Base-by-base conservation (phyloP, 164 flowering plant species). In the Buxus sempervirens region DNA sequence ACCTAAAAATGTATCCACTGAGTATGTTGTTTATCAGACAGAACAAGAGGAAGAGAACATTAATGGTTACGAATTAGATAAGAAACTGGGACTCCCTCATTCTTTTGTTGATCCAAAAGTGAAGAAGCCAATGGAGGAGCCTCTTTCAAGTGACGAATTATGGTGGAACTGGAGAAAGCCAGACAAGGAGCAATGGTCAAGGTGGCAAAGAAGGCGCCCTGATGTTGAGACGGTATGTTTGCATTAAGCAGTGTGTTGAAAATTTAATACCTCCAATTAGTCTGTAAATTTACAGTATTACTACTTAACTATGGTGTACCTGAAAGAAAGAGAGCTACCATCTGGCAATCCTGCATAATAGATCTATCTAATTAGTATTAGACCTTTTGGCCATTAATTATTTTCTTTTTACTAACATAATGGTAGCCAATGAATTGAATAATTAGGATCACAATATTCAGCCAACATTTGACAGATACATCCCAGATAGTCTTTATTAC, bases 81-180 rank as follows among this genome's bases (percentile, higher is more conserved):
- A 91, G 82, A 82, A 81, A 72, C 66, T 81, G 25, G 98, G 97
- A 60, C 79, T 70, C n/a, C 98, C 97, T 63, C 98, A 91, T 73
- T 83, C 96, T 2, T 90, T 90, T 78, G 78, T 95, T 72, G 90
- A 95, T 80, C 98, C 98, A 38, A 74, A 88, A 58, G 77, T 45
- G 49, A 86, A 79, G 81, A 91, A 82, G 78, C 84, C 90, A 42
- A 82, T 83, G 26, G 90, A 84, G 68, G 78, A 85, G 63, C 70
- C 88, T 60, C 89, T 81, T 23, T 62, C 93, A 18, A 88, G 87
- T 81, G 96, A 91, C 65, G 97, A 90, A 64, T 83, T 85, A 24
- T 95, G 98, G 98, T 95, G 97, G 98, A 86, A 91, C 72, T 95
- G 98, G 98, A 86, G 89, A 75, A 89, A 90, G 78, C 93, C 96